A percentile compares a stretch with the other conserved stretches of the same genome.
Evolutionary conservation across 768 basidiomycete species (phyloP).

Genomic region (Kwoniella sp.): DNA sequence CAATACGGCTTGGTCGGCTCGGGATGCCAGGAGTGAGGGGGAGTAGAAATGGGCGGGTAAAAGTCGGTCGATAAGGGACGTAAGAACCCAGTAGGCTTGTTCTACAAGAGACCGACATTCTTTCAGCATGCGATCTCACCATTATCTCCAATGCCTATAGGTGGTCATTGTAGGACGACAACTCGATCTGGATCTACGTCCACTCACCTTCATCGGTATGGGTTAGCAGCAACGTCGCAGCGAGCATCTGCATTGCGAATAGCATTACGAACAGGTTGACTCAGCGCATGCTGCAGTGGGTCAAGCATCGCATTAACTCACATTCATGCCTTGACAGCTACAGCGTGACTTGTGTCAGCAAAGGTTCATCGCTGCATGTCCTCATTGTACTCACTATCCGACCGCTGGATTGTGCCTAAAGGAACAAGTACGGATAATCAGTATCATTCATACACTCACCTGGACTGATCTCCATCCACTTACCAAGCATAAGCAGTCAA

Average conservation of each 20-base stretch:
- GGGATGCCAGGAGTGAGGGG: conserved; percentile 83
- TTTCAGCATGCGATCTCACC: not conserved
- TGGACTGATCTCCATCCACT: conserved; percentile 1
- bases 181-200: conserved; percentile 7
- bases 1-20: conserved; percentile 89
- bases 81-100: conserved; percentile 93
- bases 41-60: conserved; percentile 93
- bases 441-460: not conserved
- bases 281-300: not conserved
- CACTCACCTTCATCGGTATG: conserved; percentile 72
- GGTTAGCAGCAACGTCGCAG: conserved; percentile 87
- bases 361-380: not conserved
- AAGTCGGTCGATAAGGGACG: conserved; percentile 82
- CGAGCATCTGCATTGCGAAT: conserved; percentile 92
- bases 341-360: conserved; percentile 58
- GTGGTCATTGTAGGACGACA: too few relatives aligned
- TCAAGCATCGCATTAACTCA: conserved; percentile 12
- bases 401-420: conserved; percentile 82
- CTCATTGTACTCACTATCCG: conserved; percentile 67
- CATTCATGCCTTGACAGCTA: conserved; percentile 46
- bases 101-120: conserved; percentile 58
- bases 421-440: not conserved
- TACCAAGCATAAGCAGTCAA: conserved; percentile 70
- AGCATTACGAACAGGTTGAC: too few relatives aligned
- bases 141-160: not conserved